These are phyloP conservation scores for Nakataea oryzae DNA, from an alignment of 2,329 filamentous ascomycete species.

Conservation along the genomic window DNA sequence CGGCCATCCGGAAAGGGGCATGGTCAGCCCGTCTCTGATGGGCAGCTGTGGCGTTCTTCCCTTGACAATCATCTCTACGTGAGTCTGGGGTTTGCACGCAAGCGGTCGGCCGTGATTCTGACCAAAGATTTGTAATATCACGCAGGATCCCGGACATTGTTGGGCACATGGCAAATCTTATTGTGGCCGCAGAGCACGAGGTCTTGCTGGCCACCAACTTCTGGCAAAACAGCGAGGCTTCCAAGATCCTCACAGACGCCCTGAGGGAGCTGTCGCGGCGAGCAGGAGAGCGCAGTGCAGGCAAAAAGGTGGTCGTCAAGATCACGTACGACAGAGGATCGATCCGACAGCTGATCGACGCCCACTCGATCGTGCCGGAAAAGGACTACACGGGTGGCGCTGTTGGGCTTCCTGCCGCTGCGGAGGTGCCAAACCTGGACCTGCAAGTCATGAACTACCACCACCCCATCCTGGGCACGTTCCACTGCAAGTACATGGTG, in stretches of 20 bases:
- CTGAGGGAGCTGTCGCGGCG: constrained; percentile 58
- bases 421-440: constrained; percentile 62
- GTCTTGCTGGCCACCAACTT: constrained; percentile 68
- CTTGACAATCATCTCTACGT: constrained; percentile 56
- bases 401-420: constrained; percentile 48
- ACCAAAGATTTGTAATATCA: constrained; percentile 1
- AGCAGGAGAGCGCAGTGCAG: constrained; percentile 38
- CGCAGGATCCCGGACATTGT: constrained; percentile 54
- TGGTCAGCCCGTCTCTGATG: constrained; percentile 41
- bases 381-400: constrained; percentile 46
- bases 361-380: constrained; percentile 49
- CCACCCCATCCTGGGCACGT: constrained; percentile 58
- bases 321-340: constrained; percentile 66
- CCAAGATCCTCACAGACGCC: constrained; percentile 55
- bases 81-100: constrained; percentile 11
- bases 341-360: constrained; percentile 52
- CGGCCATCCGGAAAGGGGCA: constrained; percentile 35
- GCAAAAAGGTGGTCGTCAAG: constrained; percentile 53
- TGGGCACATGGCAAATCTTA: constrained; percentile 66
- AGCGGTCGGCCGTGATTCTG: background rate
- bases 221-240: constrained; percentile 61
- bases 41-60: constrained; percentile 51
- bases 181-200: constrained; percentile 61
- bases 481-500: constrained; percentile 70
- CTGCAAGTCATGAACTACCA: constrained; percentile 67